Evolutionary conservation across 2,329 filamentous ascomycete species (phyloP), one percentile per base, ranked within the genome.

Genomic region (Aspergillus fijiensis): DNA sequence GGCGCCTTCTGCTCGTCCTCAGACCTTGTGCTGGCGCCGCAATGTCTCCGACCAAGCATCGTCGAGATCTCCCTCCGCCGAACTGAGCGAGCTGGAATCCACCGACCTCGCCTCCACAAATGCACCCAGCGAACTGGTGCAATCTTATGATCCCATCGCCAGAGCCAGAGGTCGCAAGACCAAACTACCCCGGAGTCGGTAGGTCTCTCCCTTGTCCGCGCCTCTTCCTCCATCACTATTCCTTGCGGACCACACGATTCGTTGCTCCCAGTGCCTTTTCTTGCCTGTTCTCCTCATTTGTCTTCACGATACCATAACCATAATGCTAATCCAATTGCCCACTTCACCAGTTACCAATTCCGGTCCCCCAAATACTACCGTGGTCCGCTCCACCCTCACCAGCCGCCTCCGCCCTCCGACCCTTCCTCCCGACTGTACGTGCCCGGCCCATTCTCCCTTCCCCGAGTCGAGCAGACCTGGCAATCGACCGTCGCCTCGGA

Each of bases 281-380:
- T 27, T 27, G 25, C 25, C 25, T 27, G 3, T 27, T 27, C 25
- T 27, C 25, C 25, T 27, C 25, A 27, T 27, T 27, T 9, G 25
- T 27, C 25, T 27, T 27, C 27, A 29, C 9, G 7, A 29, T 29
- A 9, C 33, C 12, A 35, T 14, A 29, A 35, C 33, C 12, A 35
- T 14, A 9, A 35, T 35, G 14, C 33, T 35, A 16, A 35, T 3
- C 12, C 33, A 35, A 35, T 3, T 16, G 23, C 31, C 47, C 51
- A 55, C 35, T 55, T 47, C 12, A 35, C 33, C 63, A 96, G 94
- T 84, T 99, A 98, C 80, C 91, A 96, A 78, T 98, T 90, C 78
- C 92, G 93, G 65, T 89, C 94, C 54, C 95, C 95, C 64, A 95
- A 94, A 80, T 99, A 93, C 84, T 88, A 96, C 77, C 91, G 94